Base-by-base conservation (phyloP, 495 filamentous ascomycete genomes). In the Trichoderma gamsii region DNA sequence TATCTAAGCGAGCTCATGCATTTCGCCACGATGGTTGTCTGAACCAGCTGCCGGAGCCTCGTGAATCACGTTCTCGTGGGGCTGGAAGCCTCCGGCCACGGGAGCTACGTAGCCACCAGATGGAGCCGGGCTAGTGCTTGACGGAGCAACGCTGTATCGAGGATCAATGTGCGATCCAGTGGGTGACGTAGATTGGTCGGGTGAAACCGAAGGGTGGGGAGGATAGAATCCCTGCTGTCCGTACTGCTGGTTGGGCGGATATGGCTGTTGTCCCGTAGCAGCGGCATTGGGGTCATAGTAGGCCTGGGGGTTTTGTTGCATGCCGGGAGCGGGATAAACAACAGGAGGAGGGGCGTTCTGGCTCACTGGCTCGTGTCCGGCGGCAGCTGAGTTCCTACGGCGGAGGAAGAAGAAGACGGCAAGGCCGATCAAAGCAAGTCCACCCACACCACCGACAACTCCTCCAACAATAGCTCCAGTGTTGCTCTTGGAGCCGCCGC, bases 361-460 rank as follows among this genome's bases (percentile, higher is more conserved):
- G 25, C 11, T 11, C 9, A 61, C 25, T 18, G 23, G 23, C 25
- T 61, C 25, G 12, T 27, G 56, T 25, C 11, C 12, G 11, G 21
- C 52, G 25, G 56, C 3, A 41, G 76, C 75, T 56, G 75, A 74
- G 43, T 74, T 79, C 29, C 69, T 74, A 29, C 72, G 73, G 23
- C 76, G 76, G 46, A 78, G 23, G 35, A 83, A 52, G 71, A 79
- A 78, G 69, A 78, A 72, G 51, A 78, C 70, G 41, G 70, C 79
- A 12, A 82, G 65, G 8, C 71, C 76, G 66, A 79, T 71, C n/a
- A 84, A 71, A 8, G 74, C 76, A n/a, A 81, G 69, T 25, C 73
- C 78, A 12, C 70, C 82, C 38, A 83, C 72, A 25, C 81, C 83
- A 41, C 83, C 83, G 8, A 84, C 76, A 29, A 79, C 79, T 46